Evolutionary conservation across 1,139 yeast species (phyloP).

Genomic region (Sugiyamaella grinbergsii): DNA sequence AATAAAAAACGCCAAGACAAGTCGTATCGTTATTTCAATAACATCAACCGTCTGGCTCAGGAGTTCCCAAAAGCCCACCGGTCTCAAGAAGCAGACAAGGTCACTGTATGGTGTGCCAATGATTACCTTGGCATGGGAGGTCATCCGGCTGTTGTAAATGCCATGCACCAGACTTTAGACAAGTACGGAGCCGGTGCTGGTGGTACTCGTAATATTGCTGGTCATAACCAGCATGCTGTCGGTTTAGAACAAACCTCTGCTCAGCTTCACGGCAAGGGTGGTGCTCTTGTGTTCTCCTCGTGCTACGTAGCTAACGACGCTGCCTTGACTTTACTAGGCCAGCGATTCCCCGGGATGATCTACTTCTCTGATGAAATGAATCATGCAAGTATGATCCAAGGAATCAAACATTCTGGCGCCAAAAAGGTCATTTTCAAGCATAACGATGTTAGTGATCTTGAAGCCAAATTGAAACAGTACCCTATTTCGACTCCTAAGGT

Average conservation of each 20-base stretch:
- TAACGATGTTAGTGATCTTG: slow-evolving; percentile 82
- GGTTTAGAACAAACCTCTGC: slow-evolving; percentile 84
- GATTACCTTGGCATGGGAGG: slow-evolving; percentile 96
- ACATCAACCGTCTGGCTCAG: slow-evolving; percentile 90
- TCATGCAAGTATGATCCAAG: slow-evolving; percentile 98
- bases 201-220: slow-evolving; percentile 98
- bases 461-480: slow-evolving; percentile 68
- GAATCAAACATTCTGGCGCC: slow-evolving; percentile 88
- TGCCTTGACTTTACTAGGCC: slow-evolving; percentile 87
- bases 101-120: slow-evolving; percentile 98
- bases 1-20: slow-evolving; percentile 78
- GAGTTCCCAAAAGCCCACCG: slow-evolving; percentile 95
- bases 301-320: slow-evolving; percentile 98
- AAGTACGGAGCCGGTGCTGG: slow-evolving; percentile 99
- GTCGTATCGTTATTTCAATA: slow-evolving; percentile 93
- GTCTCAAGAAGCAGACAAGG: slow-evolving; percentile 67
- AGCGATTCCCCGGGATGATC: slow-evolving; percentile 83
- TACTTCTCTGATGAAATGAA: slow-evolving; percentile 90
- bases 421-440: slow-evolving; percentile 89
- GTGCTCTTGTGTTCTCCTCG: slow-evolving; percentile 90
- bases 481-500: slow-evolving; percentile 87
- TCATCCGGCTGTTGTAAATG: slow-evolving; percentile 67
- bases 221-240: slow-evolving; percentile 89
- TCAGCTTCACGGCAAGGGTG: slow-evolving; percentile 89
- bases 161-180: slow-evolving; percentile 79